phyloP scores from a whole-genome alignment of 2,329 filamentous ascomycete genomes.

The Colletotrichum endophyticum region DNA sequence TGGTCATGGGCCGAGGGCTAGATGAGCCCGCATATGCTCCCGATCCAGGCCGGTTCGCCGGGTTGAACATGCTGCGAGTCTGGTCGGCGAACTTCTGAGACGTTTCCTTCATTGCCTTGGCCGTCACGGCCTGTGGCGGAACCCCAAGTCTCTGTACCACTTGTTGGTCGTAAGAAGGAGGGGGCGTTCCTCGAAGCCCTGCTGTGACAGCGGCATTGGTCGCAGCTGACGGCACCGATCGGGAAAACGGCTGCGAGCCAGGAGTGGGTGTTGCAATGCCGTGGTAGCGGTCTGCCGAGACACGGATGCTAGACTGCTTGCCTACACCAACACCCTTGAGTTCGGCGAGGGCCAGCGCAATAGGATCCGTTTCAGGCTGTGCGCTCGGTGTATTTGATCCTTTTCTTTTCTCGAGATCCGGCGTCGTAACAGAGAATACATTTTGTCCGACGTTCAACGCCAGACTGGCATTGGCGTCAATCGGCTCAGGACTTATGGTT shows the following conservation, averaged over 20 bases:
- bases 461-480: constrained; percentile 90
- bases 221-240: constrained; percentile 43
- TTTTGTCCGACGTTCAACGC: constrained; percentile 96
- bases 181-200: constrained; percentile 75
- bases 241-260: constrained; percentile 46
- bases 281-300: constrained; percentile 95
- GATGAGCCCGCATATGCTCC: constrained; percentile 39
- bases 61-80: constrained; percentile 77
- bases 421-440: constrained; percentile 88
- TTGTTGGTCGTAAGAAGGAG: constrained; percentile 83
- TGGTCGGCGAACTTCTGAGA: constrained; percentile 88
- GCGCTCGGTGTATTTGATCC: constrained; percentile 41
- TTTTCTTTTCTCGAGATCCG: constrained; percentile 62
- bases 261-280: constrained; percentile 86
- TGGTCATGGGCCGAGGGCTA: constrained; percentile 61
- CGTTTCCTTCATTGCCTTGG: constrained; percentile 93
- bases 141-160: constrained; percentile 80
- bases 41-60: constrained; percentile 38
- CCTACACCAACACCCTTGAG: constrained; percentile 79
- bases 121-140: constrained; percentile 90
- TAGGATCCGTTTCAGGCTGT: constrained; percentile 78
- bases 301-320: constrained; percentile 81
- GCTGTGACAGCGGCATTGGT: constrained; percentile 51
- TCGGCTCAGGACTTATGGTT: constrained; percentile 75
- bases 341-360: constrained; percentile 90